Evolutionary conservation across 345 rosid species (phyloP), one percentile per base, ranked within the genome.

Genomic region (Populus simonii): DNA sequence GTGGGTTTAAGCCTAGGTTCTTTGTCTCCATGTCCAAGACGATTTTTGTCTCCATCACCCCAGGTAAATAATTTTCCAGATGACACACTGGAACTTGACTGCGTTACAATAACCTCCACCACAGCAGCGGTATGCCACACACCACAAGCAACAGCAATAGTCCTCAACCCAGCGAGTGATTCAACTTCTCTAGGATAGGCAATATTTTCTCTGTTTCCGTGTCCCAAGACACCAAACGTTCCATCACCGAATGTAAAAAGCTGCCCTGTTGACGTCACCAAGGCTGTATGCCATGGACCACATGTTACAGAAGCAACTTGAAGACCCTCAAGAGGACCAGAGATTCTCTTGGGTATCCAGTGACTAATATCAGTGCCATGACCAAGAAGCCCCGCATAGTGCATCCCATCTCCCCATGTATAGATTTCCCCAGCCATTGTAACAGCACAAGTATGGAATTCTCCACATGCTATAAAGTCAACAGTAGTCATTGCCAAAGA

Each of bases 81-180:
- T 68, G 90, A 87, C 77, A 86, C 39, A 73, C 94, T 91, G 53
- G 97, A 84, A 83, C 89, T 90, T 70, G 93, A 90, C 81, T 87
- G 94, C 45, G 94, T 88, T 47, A 87, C 98, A 78, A 93, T 91
- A 79, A 95, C 96, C 81, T 95, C 98, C 72, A 95, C 98, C 45
- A 92, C 85, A 59, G 99, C 98, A 86, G 99, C 97, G 76, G 99
- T 92, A 83, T 95, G 99, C 99, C 99, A 95, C 63, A 93, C 99
- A 47, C 99, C 99, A 82, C 96, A 95, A 35, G 98, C 92, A 70
- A 88, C 98, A 18, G 93, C 89, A 77, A 90, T 87, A 39, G 94
- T 93, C 81, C 91, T 87, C 87, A 93, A 86, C 72, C 99, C 99
- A 5, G 90, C 85, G 5, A 95, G 89, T 80, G 98, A 95, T 66